Evolutionary conservation across 768 basidiomycete genomes (phyloP).

Genomic region (Goffeauzyma gilvescens): DNA sequence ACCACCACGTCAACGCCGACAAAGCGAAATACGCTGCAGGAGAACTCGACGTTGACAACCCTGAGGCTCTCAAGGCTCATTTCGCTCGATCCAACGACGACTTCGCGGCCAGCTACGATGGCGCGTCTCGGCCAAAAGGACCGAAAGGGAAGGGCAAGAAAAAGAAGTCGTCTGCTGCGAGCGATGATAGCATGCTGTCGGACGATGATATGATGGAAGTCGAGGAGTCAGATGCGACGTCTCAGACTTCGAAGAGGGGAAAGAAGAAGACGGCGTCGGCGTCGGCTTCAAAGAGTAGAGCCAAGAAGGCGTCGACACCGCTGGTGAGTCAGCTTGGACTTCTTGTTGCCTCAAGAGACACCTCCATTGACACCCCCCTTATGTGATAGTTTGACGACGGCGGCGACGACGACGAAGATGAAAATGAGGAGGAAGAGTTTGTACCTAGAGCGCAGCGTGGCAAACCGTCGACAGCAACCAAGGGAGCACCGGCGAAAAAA

Average conservation of each 20-base stretch:
- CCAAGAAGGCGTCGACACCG: constrained; percentile 23
- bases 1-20: constrained; percentile 20
- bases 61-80: no score
- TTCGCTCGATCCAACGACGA: no score
- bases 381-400: constrained; percentile 15
- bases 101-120: no score
- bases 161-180: constrained; percentile 17
- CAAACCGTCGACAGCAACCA: constrained; percentile 7
- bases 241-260: constrained; percentile 47
- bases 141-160: constrained; percentile 10
- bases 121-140: no score
- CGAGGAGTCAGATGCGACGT: constrained; percentile 29
- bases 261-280: constrained; percentile 43
- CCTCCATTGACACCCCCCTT: neutral
- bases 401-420: constrained; percentile 18
- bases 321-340: constrained; percentile 25
- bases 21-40: constrained; percentile 11
- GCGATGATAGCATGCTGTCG: constrained; percentile 26
- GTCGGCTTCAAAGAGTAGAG: constrained; percentile 17
- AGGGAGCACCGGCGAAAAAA: constrained; percentile 39
- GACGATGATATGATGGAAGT: constrained; percentile 2
- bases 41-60: constrained; percentile 30
- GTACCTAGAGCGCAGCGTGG: constrained; percentile 17
- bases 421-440: constrained; percentile 24
- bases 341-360: neutral